Base-by-base conservation (phyloP, 2,329 filamentous ascomycete genomes). In the Arthrobotrys sinensis region DNA sequence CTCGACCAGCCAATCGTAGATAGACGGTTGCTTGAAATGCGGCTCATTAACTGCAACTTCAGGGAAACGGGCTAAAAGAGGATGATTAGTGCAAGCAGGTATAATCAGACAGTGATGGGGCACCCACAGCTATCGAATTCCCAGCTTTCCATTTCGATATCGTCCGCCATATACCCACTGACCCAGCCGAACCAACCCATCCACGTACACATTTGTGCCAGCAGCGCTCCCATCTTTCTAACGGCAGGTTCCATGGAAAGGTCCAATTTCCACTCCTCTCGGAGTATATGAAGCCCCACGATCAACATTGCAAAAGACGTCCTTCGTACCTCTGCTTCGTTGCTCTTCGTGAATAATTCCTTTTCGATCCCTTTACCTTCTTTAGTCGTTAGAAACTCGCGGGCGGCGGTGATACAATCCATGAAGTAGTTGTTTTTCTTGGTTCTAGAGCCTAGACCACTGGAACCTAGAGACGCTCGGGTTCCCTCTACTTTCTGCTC, bases 201-300 rank as follows among this genome's bases (percentile, higher is more conserved):
- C 94, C 95, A 98, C 66, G 88, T 86, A 0, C 91, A 90, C 71
- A 99, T 87, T 83, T 97, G 95, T 53, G 91, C 90, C 50, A 98
- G 85, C 1, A 97, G 84, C 14, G 92, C 90, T n/a, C 90, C 89
- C 21, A 98, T 84, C 48, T 88, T 86, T 12, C 86, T 84, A 21
- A 85, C 81, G 48, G 87, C 85, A 79, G 88, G 86, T n/a, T 85
- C 84, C 52, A 86, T 86, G 68, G 86, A 85, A 2, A 91, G 88
- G 78, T 93, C 90, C 1, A 99, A 88, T 83, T 97, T 98, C 79
- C 92, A 88, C 83, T 99, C 96, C 83, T 99, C 95, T 0, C 92
- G 88, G n/a, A 97, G 86, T 2, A 98, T 86, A 85, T 99, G 96
- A 11, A 99, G 86, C 0, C 89, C 91, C 45, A 91, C 86, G 80